phyloP scores from a whole-genome alignment of 225 moss, liverwort and hornwort species.

The Takakia lepidozioides region DNA sequence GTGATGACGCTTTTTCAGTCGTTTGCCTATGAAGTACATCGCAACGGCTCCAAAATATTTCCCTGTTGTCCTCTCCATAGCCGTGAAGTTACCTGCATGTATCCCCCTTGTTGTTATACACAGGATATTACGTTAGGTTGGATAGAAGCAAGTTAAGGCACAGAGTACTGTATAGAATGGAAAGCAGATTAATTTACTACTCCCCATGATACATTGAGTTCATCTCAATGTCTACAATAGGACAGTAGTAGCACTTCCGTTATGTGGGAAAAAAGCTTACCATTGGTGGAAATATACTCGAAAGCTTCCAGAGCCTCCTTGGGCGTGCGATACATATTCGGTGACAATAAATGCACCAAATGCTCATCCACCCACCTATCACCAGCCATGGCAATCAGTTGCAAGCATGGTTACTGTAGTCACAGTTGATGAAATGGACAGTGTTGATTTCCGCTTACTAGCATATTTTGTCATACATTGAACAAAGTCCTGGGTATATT shows the following conservation, averaged over 20 bases:
- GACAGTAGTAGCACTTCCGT: too few species aligned
- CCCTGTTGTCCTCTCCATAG: slow-evolving; percentile 71
- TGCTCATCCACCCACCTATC: slow-evolving; percentile 92
- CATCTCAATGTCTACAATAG: too few species aligned
- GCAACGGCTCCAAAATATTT: slow-evolving; percentile 98
- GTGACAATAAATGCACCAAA: slow-evolving; percentile 90
- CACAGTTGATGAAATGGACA: too few species aligned
- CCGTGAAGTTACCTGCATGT: slow-evolving; percentile 77
- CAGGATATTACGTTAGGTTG: too few species aligned
- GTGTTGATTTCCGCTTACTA: too few species aligned
- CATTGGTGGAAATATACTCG: slow-evolving; percentile 84
- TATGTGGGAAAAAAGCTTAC: slow-evolving; percentile 27
- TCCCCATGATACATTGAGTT: too few species aligned
- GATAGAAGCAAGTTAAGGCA: too few species aligned
- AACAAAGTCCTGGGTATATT: too few species aligned
- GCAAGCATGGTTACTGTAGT: not conserved
- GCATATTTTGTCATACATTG: too few species aligned
- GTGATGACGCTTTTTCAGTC: slow-evolving; percentile 81
- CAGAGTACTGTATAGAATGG: too few species aligned
- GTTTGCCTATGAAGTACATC: slow-evolving; percentile 94
- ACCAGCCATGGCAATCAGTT: slow-evolving; percentile 5
- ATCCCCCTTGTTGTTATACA: too few species aligned
- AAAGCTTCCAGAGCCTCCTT: slow-evolving; percentile 89
- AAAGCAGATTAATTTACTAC: too few species aligned
- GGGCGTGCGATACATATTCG: slow-evolving; percentile 90